Evolutionary conservation across 1,284 basidiomycete species (phyloP).

Genomic region (Tilletia setariae): DNA sequence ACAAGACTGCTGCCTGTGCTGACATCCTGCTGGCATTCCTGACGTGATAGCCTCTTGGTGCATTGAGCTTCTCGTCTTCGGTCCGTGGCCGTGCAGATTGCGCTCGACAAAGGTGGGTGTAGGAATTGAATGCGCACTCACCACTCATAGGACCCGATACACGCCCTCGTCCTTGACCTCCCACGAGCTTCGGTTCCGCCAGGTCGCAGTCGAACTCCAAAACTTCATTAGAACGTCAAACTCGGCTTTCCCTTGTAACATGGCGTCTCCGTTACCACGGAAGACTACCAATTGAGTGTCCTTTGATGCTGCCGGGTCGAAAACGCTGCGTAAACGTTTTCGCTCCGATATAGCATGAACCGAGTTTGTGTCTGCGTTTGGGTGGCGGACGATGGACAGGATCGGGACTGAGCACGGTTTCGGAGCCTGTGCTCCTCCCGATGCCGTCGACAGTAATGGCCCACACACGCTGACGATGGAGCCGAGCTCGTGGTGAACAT

Average conservation of each 20-base stretch:
- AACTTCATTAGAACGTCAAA: conserved; percentile 5
- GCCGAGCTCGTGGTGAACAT: neutral
- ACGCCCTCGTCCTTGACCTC: conserved; percentile 5
- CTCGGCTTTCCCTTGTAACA: neutral
- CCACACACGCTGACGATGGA: conserved; percentile 3
- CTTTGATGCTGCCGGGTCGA: neutral
- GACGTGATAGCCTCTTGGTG: conserved; percentile 8
- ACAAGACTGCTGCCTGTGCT: neutral
- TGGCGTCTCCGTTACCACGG: conserved; percentile 1
- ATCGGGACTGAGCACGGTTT: neutral
- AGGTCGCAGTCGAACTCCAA: neutral
- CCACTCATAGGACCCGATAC: neutral
- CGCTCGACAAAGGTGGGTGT: neutral
- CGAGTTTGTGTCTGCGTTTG: neutral
- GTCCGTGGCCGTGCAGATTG: neutral
- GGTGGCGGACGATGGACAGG: conserved; percentile 10
- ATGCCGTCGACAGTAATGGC: neutral
- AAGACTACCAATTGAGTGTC: neutral
- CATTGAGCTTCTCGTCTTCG: conserved; percentile 12
- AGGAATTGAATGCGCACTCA: neutral
- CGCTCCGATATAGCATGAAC: conserved; percentile 3
- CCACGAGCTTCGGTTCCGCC: conserved; percentile 1
- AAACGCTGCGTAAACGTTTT: neutral
- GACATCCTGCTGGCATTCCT: neutral
- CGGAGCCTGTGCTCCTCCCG: neutral